A percentile compares a stretch with the other conserved stretches of the same genome.
Evolutionary conservation across 352 stramenopile species (phyloP).

Genomic region (Phytophthora tentaculata): DNA sequence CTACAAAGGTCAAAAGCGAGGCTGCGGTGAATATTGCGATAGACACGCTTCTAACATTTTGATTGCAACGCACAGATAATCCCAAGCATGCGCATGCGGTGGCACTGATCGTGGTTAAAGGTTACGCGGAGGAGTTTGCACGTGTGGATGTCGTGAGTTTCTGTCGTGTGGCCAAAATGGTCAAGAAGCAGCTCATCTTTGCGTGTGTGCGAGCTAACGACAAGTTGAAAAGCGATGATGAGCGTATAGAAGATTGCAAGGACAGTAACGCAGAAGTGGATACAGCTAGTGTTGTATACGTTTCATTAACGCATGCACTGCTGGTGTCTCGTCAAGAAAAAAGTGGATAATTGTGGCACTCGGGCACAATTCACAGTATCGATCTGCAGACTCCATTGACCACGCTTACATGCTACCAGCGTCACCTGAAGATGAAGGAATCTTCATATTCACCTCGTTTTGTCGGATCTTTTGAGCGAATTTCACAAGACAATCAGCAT

Average conservation of each 20-base stretch:
- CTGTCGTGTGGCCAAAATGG: slow-evolving; percentile 76
- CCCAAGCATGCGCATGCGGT: slow-evolving; percentile 54
- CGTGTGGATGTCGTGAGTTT: slow-evolving; percentile 65
- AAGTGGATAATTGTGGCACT: slow-evolving; percentile 11
- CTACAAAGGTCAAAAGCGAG: slow-evolving; percentile 79
- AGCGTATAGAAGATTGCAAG: not conserved
- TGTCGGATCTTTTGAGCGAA: slow-evolving; percentile 77
- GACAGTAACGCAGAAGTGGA: not conserved
- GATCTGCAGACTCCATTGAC: not conserved
- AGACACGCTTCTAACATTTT: not conserved
- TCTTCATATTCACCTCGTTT: slow-evolving; percentile 75
- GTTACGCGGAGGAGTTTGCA: slow-evolving; percentile 46
- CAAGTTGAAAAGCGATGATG: not conserved
- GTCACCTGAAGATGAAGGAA: slow-evolving; percentile 13
- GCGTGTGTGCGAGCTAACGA: slow-evolving; percentile 39
- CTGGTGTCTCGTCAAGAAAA: slow-evolving; percentile 51
- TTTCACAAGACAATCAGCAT: slow-evolving; percentile 62
- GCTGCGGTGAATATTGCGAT: too few relatives aligned
- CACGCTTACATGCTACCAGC: slow-evolving; percentile 3
- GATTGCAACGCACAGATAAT: slow-evolving; percentile 28
- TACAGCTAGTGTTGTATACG: slow-evolving; percentile 47
- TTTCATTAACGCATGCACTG: slow-evolving; percentile 66
- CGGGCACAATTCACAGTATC: not conserved
- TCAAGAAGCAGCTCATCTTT: slow-evolving; percentile 71
- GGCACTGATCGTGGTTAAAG: slow-evolving; percentile 60